Evolutionary conservation across 106 monocot species (phyloP).

Genomic region (Acanthochlamys bracteata): DNA sequence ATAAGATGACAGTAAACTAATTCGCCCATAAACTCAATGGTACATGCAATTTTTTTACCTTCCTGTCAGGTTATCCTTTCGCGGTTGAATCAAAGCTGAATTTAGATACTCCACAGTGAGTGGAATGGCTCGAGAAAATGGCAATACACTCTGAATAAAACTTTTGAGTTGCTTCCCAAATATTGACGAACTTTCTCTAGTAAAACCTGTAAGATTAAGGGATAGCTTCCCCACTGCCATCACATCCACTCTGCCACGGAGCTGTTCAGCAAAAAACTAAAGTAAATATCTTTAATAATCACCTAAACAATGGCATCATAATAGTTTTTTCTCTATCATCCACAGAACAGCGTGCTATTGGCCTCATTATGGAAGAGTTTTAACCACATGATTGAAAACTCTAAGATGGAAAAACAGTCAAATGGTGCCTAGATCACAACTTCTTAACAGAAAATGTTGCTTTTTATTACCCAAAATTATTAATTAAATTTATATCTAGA

Average conservation of each 20-base stretch:
- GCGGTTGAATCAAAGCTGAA: slow-evolving; percentile 55
- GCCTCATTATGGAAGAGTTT: too few relatives aligned
- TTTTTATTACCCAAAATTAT: too few relatives aligned
- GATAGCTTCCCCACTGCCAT: slow-evolving; percentile 74
- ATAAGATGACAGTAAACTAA: too few relatives aligned
- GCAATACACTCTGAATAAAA: slow-evolving; percentile 38
- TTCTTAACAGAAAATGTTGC: too few relatives aligned
- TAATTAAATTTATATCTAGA: too few relatives aligned
- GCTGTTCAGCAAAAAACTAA: slow-evolving; percentile 27
- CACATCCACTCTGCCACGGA: slow-evolving; percentile 59
- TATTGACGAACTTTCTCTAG: slow-evolving; percentile 65
- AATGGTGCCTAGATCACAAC: too few relatives aligned
- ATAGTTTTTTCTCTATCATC: too few relatives aligned
- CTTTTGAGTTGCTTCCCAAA: slow-evolving; percentile 49
- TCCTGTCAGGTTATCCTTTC: slow-evolving; percentile 78
- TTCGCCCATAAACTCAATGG: background rate
- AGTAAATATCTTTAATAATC: too few relatives aligned
- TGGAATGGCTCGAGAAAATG: slow-evolving; percentile 62
- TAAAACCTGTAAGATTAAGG: slow-evolving; percentile 79
- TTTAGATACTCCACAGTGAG: slow-evolving; percentile 85
- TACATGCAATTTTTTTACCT: slow-evolving; percentile 31
- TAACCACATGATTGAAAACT: too few relatives aligned
- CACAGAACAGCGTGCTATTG: too few relatives aligned
- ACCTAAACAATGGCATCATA: too few relatives aligned
- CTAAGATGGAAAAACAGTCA: too few relatives aligned